phyloP scores from a whole-genome alignment of 1,139 yeast species.

The Saccharomyces hybrid region DNA sequence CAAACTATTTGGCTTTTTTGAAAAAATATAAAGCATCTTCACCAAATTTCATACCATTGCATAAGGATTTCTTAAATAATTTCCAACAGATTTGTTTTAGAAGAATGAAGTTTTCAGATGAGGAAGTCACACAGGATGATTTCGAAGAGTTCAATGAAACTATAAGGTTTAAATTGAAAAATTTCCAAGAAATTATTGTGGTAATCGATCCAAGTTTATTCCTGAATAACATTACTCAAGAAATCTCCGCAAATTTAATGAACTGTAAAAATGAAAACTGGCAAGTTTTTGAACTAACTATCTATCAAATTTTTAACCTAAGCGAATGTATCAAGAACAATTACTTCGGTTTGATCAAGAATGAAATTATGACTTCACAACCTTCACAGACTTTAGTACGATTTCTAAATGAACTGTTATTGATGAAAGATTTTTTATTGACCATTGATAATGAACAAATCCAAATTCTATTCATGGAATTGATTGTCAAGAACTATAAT shows the following conservation, averaged over 20 bases:
- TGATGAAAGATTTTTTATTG: slow-evolving; percentile 36
- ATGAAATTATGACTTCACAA: slow-evolving; percentile 52
- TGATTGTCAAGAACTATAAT: slow-evolving; percentile 70
- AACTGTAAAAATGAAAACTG: slow-evolving; percentile 40
- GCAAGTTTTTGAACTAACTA: slow-evolving; percentile 81
- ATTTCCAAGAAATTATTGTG: slow-evolving; percentile 81
- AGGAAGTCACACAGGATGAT: slow-evolving; percentile 60
- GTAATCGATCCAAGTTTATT: slow-evolving; percentile 66
- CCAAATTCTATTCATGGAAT: slow-evolving; percentile 75
- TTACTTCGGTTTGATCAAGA: slow-evolving; percentile 58
- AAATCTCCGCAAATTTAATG: slow-evolving; percentile 51
- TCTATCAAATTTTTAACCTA: slow-evolving; percentile 69
- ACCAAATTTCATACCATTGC: slow-evolving; percentile 11
- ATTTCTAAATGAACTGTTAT: slow-evolving; percentile 44
- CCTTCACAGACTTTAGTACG: slow-evolving; percentile 52
- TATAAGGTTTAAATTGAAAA: slow-evolving; percentile 56
- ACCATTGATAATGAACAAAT: slow-evolving; percentile 65
- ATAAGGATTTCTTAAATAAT: slow-evolving; percentile 48
- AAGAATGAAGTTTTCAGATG: slow-evolving; percentile 76
- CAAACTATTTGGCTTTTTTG: slow-evolving; percentile 61
- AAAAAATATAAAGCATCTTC: slow-evolving; percentile 36
- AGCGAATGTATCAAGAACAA: slow-evolving; percentile 77
- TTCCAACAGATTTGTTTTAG: slow-evolving; percentile 62
- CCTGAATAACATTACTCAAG: slow-evolving; percentile 58
- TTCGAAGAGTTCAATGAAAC: slow-evolving; percentile 75